phyloP scores from a whole-genome alignment of 2,329 filamentous ascomycete genomes.

The Macrophomina phaseolina region DNA sequence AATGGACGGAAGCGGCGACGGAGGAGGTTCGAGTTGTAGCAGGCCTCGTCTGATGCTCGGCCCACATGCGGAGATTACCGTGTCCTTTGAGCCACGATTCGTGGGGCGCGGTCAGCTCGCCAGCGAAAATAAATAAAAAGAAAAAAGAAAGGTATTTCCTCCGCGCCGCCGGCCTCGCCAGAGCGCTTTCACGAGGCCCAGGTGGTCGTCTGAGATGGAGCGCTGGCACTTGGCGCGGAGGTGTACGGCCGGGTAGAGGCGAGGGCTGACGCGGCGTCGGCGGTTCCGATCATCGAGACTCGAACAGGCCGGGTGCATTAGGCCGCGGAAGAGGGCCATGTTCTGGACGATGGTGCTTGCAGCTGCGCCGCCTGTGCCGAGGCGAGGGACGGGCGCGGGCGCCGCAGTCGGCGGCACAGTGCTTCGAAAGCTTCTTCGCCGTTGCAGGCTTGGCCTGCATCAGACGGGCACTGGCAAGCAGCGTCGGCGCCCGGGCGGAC shows the following conservation, averaged over 20 bases:
- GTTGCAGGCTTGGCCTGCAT: neutral
- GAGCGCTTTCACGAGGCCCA: neutral
- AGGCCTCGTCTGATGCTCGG: neutral
- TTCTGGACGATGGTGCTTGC: neutral
- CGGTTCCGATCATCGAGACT: neutral
- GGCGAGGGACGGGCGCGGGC: neutral
- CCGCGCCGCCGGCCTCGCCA: neutral
- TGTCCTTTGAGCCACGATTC: neutral
- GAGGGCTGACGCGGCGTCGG: constrained; percentile 21
- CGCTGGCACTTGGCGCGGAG: neutral
- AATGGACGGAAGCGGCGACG: neutral
- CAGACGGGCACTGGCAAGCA: neutral
- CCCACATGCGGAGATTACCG: constrained; percentile 2
- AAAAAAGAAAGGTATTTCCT: neutral
- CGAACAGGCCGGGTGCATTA: neutral
- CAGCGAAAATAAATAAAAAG: neutral
- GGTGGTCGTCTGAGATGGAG: neutral
- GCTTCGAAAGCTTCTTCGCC: neutral
- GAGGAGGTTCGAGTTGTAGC: neutral
- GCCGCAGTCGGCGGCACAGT: neutral
- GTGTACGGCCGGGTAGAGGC: neutral
- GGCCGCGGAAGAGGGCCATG: neutral
- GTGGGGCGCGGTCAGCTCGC: neutral
- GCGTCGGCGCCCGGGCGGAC: neutral
- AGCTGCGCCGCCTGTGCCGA: neutral